These are phyloP conservation scores for Dactylellina sp. DNA, from an alignment of 2,329 filamentous ascomycete genomes.

Conservation along the genomic window DNA sequence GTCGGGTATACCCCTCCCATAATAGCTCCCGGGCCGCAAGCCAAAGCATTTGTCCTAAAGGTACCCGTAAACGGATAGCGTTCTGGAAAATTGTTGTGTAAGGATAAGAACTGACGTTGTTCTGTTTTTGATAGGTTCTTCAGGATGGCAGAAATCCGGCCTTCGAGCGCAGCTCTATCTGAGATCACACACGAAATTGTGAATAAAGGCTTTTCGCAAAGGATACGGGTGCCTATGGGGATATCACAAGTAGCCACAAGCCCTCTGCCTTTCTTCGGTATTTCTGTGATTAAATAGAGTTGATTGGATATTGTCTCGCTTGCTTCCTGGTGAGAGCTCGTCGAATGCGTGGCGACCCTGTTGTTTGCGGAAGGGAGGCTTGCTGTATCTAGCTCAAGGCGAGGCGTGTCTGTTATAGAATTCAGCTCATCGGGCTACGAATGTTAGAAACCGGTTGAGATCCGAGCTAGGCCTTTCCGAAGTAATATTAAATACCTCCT, in stretches of 20 bases:
- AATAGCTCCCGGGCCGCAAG: slow-evolving; percentile 59
- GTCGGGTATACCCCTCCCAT: slow-evolving; percentile 61
- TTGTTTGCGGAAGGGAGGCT: too few species aligned
- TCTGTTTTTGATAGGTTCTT: slow-evolving; percentile 33
- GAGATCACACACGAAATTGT: slow-evolving; percentile 57
- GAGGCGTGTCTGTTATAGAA: too few species aligned
- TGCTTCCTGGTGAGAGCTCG: too few species aligned
- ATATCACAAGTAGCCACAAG: slow-evolving; percentile 64
- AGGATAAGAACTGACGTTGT: slow-evolving; percentile 37
- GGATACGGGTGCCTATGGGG: slow-evolving; percentile 63
- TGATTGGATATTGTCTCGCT: slow-evolving; percentile 43
- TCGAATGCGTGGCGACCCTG: too few species aligned
- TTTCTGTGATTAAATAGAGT: too few species aligned
- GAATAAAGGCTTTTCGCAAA: slow-evolving; percentile 64
- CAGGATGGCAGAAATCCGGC: too few species aligned
- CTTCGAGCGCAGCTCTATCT: not conserved
- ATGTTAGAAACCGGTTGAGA: too few species aligned
- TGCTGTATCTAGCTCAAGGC: too few species aligned
- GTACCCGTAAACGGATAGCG: slow-evolving; percentile 56
- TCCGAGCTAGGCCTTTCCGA: slow-evolving; percentile 1
- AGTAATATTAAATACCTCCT: slow-evolving; percentile 12
- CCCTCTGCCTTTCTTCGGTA: slow-evolving; percentile 64
- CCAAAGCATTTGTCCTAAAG: slow-evolving; percentile 62
- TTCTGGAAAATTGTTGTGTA: slow-evolving; percentile 62
- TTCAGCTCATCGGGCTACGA: too few species aligned